Evolutionary conservation across 306 rosid species (phyloP).

Genomic region (Erythrophleum fordii): DNA sequence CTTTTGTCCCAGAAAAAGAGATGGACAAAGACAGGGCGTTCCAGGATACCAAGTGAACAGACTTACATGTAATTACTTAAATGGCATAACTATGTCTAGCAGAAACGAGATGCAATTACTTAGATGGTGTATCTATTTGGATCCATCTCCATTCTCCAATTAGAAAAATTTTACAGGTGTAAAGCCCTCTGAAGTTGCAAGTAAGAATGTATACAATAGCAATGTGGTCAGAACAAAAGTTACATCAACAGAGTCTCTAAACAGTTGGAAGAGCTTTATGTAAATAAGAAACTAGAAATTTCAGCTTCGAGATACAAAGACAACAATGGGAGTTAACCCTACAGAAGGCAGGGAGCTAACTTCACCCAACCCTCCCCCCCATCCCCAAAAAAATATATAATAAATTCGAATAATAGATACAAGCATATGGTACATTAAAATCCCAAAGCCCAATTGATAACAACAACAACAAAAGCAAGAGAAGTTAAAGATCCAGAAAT

Average conservation of each 20-base stretch:
- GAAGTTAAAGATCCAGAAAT: slow-evolving; percentile 18
- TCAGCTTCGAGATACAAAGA: background rate
- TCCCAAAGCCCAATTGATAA: background rate
- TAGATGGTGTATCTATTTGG: background rate
- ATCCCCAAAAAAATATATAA: background rate
- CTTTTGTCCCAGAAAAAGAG: slow-evolving; percentile 18
- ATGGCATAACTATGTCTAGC: background rate
- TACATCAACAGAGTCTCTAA: slow-evolving; percentile 12
- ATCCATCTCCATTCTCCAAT: background rate
- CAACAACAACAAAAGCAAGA: background rate
- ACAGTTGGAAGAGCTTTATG: slow-evolving; percentile 2
- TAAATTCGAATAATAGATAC: background rate
- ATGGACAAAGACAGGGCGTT: background rate
- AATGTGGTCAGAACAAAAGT: background rate
- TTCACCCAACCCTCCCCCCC: too few relatives aligned
- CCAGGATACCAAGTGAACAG: slow-evolving; percentile 12
- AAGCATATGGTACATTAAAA: background rate
- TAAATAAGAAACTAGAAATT: background rate
- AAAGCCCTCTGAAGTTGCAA: background rate
- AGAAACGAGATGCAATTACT: background rate
- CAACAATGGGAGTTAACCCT: background rate
- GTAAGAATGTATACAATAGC: background rate
- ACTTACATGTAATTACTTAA: background rate
- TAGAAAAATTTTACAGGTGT: background rate
- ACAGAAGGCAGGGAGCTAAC: background rate